Evolutionary conservation across 163 green algal genomes (phyloP), one percentile per base, ranked within the genome.

Genomic region (Chlamydomonas reinhardtii): DNA sequence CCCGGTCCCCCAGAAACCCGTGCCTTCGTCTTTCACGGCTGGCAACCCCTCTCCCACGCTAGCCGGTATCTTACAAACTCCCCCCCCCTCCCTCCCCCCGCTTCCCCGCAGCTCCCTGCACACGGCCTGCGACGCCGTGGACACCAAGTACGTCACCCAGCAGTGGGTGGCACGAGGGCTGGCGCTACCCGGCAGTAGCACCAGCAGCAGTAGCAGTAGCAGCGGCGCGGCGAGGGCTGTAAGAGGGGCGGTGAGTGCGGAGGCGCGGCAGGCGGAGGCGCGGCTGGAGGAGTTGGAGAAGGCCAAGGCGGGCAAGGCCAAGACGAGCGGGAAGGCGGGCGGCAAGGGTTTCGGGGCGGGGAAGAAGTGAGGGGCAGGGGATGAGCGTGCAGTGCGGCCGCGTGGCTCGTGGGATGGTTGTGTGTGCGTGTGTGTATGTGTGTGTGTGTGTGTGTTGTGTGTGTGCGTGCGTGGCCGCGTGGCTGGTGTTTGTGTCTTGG

Each of bases 91-190:
- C 12, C 48, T 19, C 11, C 48, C 48, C 12, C 48, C 48, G 59
- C 59, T 4, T 29, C 16, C 0, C 66, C 31, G 15, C 66, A 94
- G 94, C 76, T 93, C 92, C 11, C 89, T 97, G 27, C 95, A 97
- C 86, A 96, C 93, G 9, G 95, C 94, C 25, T 82, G 92, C 64
- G 91, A 94, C 64, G 95, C 95, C 0, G 77, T 87, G 11, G 92
- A 93, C 71, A 87, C 62, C 25, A 97, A 97, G 86, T 96, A 91
- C 90, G 94, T 97, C 2, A 94, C 92, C 25, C 95, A 97, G 91
- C 93, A 97, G 82, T 97, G 95, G 95, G 72, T 97, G 39, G 94
- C 93, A 8, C 34, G 91, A 25, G 91, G 91, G 17, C 86, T 83
- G n/a, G 32, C 69, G n/a, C 29, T 59, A 29, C 43, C 85, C 27